These are phyloP conservation scores for Starmerella powellii DNA, from an alignment of 805 yeast genomes.

Conservation along the genomic window DNA sequence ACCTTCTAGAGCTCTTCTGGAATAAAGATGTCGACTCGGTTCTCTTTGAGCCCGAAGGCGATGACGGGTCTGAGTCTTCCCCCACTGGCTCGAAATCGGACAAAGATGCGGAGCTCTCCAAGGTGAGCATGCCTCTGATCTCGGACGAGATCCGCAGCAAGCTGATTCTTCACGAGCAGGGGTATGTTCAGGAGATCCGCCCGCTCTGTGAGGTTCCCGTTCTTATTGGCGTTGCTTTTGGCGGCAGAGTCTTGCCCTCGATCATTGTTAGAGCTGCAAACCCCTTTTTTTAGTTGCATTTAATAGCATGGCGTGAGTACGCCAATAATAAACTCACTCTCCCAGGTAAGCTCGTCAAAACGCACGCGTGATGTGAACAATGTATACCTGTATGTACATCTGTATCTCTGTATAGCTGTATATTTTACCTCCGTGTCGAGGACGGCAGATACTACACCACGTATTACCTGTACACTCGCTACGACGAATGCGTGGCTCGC, in stretches of 20 bases:
- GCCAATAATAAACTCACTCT: not conserved
- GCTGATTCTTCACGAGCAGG: conserved; percentile 50
- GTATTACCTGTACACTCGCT: too few relatives aligned
- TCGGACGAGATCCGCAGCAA: conserved; percentile 10
- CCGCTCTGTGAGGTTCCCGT: conserved; percentile 74
- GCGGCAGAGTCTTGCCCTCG: conserved; percentile 82
- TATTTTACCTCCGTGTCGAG: too few relatives aligned
- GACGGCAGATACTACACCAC: too few relatives aligned
- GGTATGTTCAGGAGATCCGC: conserved; percentile 66
- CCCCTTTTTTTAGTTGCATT: conserved; percentile 41
- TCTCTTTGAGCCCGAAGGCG: conserved; percentile 53
- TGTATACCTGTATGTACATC: not conserved
- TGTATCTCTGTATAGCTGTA: not conserved
- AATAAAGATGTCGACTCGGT: conserved; percentile 87
- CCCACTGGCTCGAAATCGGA: not conserved
- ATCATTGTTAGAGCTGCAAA: conserved; percentile 82
- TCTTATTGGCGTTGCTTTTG: conserved; percentile 58
- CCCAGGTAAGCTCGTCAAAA: not conserved
- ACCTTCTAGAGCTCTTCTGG: conserved; percentile 78
- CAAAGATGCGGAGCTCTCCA: conserved; percentile 1
- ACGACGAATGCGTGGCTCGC: too few relatives aligned
- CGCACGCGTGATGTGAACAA: not conserved
- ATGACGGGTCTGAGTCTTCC: not conserved
- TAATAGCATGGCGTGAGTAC: not conserved
- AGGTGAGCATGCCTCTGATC: conserved; percentile 4